phyloP scores from a whole-genome alignment of 305 asterid genomes.

The Solanum chacoense region DNA sequence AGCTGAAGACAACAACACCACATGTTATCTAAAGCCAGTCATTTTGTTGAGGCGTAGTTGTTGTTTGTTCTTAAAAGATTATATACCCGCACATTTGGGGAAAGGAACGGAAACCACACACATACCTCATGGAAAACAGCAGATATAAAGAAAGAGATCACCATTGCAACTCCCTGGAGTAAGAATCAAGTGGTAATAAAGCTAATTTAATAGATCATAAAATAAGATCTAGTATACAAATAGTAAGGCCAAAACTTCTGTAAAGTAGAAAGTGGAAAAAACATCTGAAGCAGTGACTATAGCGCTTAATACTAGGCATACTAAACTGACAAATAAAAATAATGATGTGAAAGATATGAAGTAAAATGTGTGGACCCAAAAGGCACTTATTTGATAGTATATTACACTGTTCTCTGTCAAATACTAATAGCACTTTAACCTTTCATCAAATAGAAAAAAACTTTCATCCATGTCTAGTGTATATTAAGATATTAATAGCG shows the following conservation, averaged over 20 bases:
- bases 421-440: neutral
- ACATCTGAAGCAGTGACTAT: neutral
- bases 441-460: neutral
- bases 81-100: neutral
- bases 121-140: conserved; percentile 95
- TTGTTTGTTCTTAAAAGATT: neutral
- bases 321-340: neutral
- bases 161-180: conserved; percentile 64
- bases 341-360: neutral
- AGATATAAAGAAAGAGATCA: conserved; percentile 81
- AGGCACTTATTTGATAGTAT: neutral
- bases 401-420: neutral
- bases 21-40: neutral
- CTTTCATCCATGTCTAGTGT: neutral
- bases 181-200: conserved; percentile 10
- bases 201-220: neutral
- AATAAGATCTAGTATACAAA: neutral
- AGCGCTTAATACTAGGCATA: neutral
- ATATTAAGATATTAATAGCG: neutral
- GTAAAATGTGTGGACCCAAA: neutral
- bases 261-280: neutral
- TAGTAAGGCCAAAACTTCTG: neutral
- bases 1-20: conserved; percentile 40
- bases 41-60: neutral
- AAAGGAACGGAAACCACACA: neutral